Conservation (phyloP, 2,329 filamentous ascomycete species). For the Xylariaceae sp. region DNA sequence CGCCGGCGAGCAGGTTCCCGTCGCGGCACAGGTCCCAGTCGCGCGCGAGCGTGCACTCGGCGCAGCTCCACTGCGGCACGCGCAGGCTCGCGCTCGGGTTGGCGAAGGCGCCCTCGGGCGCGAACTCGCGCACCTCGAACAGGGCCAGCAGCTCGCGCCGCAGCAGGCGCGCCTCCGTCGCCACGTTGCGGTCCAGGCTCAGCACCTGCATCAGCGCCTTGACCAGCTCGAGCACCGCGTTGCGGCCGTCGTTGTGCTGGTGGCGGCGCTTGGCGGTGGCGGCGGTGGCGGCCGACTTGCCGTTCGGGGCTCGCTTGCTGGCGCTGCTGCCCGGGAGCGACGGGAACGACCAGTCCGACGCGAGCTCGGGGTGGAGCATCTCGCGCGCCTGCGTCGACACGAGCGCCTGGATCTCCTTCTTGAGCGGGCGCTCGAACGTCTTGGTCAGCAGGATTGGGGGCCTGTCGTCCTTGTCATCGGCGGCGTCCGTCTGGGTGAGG, state of each 20-base stretch:
- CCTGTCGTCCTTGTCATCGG: conserved; percentile 49
- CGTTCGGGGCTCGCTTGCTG: conserved; percentile 41
- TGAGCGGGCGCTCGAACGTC: conserved; percentile 78
- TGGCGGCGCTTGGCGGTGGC: conserved; percentile 7
- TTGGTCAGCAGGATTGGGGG: conserved; percentile 68
- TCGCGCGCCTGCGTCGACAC: conserved; percentile 82
- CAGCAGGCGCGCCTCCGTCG: conserved; percentile 77
- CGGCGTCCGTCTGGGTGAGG: conserved; percentile 38
- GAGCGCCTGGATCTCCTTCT: conserved; percentile 78
- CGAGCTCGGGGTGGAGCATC: conserved; percentile 80
- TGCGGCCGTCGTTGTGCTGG: conserved; percentile 39
- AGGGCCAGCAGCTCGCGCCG: conserved; percentile 82
- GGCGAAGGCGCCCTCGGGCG: conserved; percentile 73
- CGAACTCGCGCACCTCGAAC: conserved; percentile 94
- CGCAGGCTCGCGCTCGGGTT: conserved; percentile 75
- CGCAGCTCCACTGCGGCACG: conserved; percentile 72
- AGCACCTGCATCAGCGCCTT: conserved; percentile 91
- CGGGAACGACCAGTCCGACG: conserved; percentile 81
- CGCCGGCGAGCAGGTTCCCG: conserved; percentile 63
- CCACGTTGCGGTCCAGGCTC: conserved; percentile 82
- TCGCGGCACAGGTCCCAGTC: conserved; percentile 92
- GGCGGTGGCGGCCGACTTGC: conserved; percentile 21
- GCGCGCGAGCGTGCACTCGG: conserved; percentile 80
- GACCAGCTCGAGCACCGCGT: conserved; percentile 82
- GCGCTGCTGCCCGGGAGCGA: conserved; percentile 57